phyloP scores from a whole-genome alignment of 805 yeast genomes.

The Zygosaccharomyces bailii region DNA sequence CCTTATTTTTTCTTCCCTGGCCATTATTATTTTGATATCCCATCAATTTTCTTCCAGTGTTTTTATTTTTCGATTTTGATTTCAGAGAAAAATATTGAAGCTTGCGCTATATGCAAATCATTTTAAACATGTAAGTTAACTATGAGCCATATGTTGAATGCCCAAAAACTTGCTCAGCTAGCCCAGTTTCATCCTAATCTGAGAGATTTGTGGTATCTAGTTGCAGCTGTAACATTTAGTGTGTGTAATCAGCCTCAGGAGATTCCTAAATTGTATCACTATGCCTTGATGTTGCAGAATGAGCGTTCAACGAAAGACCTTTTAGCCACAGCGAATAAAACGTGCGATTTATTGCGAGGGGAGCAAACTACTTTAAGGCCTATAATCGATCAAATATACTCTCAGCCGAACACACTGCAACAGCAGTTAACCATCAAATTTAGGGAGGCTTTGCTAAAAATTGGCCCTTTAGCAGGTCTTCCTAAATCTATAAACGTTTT shows the following conservation, averaged over 20 bases:
- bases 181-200: slow-evolving; percentile 48
- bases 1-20: slow-evolving; percentile 37
- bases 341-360: slow-evolving; percentile 18
- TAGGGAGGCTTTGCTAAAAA: slow-evolving; percentile 74
- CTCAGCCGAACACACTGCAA: slow-evolving; percentile 22
- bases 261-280: slow-evolving; percentile 68
- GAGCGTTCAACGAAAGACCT: slow-evolving; percentile 15
- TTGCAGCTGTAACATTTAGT: slow-evolving; percentile 78
- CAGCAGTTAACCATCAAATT: slow-evolving; percentile 47
- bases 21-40: slow-evolving; percentile 6
- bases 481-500: slow-evolving; percentile 83
- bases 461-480: slow-evolving; percentile 75
- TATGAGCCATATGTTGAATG: slow-evolving; percentile 26
- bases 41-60: not conserved
- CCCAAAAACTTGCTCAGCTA: slow-evolving; percentile 30
- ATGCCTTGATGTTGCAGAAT: slow-evolving; percentile 45
- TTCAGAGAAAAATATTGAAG: not conserved
- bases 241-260: slow-evolving; percentile 82
- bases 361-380: slow-evolving; percentile 9
- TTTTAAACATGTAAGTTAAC: not conserved
- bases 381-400: slow-evolving; percentile 23
- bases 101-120: not conserved
- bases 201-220: slow-evolving; percentile 62
- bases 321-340: slow-evolving; percentile 23
- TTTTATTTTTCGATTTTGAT: not conserved